Percentiles rank a stretch among this genome's conserved stretches.
These are phyloP conservation scores for Chaetomiaceae sp. DNA, from an alignment of 2,329 filamentous ascomycete species.

Conservation along the genomic window DNA sequence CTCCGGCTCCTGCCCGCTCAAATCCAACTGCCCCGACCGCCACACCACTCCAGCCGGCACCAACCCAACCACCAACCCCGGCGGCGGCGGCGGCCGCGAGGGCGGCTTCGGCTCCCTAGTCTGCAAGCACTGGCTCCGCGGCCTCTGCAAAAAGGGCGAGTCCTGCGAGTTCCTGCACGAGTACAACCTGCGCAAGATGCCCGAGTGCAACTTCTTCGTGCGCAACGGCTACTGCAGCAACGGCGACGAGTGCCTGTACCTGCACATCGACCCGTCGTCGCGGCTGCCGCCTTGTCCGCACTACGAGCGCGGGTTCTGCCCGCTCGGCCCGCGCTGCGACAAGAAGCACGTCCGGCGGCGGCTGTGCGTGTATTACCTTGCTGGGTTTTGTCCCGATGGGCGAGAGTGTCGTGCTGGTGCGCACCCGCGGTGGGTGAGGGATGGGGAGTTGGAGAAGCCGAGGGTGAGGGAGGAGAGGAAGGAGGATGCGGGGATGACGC, in stretches of 20 bases:
- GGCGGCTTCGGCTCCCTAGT: constrained; percentile 74
- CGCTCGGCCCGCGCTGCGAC: constrained; percentile 77
- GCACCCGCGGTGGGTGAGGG: constrained; percentile 67
- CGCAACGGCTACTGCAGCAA: constrained; percentile 93
- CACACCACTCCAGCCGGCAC: constrained; percentile 50
- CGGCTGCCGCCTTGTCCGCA: constrained; percentile 78
- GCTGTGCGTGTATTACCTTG: constrained; percentile 80
- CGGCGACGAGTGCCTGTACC: constrained; percentile 91
- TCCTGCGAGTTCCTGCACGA: constrained; percentile 97
- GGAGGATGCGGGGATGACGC: constrained; percentile 47
- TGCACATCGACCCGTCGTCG: constrained; percentile 80
- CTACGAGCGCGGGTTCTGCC: constrained; percentile 93
- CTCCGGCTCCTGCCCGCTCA: constrained; percentile 80
- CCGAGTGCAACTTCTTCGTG: constrained; percentile 95
- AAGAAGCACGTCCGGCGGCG: constrained; percentile 83
- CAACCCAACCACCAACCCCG: constrained; percentile 24
- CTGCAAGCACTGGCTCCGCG: constrained; percentile 98
- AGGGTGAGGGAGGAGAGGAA: constrained; percentile 63
- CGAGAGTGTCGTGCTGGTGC: constrained; percentile 70
- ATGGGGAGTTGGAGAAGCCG: constrained; percentile 69
- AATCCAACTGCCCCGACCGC: constrained; percentile 77
- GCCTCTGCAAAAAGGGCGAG: constrained; percentile 95
- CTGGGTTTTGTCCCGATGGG: constrained; percentile 84
- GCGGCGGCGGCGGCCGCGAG: constrained; percentile 30
- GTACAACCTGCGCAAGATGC: constrained; percentile 97